Percentiles rank a stretch among this genome's conserved stretches.
Evolutionary conservation across 2,329 filamentous ascomycete species (phyloP).

Genomic region (Colletotrichum sp.): DNA sequence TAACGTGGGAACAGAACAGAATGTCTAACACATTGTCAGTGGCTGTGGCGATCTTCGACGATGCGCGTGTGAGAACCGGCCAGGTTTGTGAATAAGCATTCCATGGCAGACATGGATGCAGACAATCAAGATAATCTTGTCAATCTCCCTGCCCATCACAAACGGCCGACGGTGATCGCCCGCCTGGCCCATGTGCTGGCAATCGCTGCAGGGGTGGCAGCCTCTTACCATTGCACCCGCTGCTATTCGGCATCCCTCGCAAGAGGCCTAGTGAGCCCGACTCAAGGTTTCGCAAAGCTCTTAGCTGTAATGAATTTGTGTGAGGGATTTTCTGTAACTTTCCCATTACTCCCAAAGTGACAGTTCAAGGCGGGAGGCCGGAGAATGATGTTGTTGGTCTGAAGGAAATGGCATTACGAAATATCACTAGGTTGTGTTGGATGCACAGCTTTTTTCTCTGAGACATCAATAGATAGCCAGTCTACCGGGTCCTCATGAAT

Average conservation of each 20-base stretch:
- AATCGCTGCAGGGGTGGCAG: background rate
- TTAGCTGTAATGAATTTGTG: background rate
- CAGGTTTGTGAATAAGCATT: background rate
- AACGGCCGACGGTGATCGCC: background rate
- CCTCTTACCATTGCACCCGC: background rate
- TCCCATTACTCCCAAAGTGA: background rate
- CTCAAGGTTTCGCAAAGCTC: background rate
- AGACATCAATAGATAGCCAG: background rate
- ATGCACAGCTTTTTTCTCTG: background rate
- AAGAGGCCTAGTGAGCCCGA: background rate
- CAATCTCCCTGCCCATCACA: background rate
- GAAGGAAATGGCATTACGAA: background rate
- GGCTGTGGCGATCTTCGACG: constrained; percentile 11
- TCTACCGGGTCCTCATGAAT: background rate
- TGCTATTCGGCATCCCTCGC: background rate
- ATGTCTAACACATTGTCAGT: background rate
- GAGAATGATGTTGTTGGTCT: background rate
- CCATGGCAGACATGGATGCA: background rate
- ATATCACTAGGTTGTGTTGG: background rate
- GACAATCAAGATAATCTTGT: background rate
- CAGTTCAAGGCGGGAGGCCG: background rate
- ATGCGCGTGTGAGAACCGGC: background rate
- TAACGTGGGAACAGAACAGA: background rate
- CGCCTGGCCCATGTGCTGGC: background rate
- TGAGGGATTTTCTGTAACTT: background rate